Evolutionary conservation across 306 rosid species (phyloP), one percentile per base, ranked within the genome.

Genomic region (Chamaecrista fasciculata): DNA sequence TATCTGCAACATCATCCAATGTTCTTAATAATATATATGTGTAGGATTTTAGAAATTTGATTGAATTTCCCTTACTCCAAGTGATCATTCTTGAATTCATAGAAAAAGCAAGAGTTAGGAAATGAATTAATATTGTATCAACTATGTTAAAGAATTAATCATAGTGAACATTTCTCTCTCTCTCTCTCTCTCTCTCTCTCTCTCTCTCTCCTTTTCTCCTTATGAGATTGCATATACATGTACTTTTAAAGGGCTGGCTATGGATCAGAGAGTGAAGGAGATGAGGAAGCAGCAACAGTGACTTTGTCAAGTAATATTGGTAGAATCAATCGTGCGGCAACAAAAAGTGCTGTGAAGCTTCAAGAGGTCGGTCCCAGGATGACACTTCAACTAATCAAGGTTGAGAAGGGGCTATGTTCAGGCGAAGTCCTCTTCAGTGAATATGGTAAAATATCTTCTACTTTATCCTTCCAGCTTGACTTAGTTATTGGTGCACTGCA

Each of bases 231-330:
- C 50, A 39, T 68, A 77, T 48, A 61, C 57, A 66, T 74, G 70
- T 73, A 58, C 39, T 70, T 76, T 65, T 37, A 61, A 71, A 94
- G 99, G 86, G 97, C 86, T 70, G 97, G 97, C 11, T 94, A 91
- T 83, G 99, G 92, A 65, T 94, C 97, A 56, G 99, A 94, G 81
- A 94, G 97, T 77, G 99, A 94, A 83, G 95, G 80, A 39, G 99
- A 94, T 46, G 99, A 91, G 5, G 99, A 94, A 79, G 97, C 97
- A 61, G 97, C 96, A 19, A 86, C 88, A 3, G 92, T 94, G 40
- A 88, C 97, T 29, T 64, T 94, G 78, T 62, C 91, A 37, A 84
- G 81, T 75, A 82, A 91, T 78, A 81, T 94, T 18, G 91, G 97
- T 48, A 81, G 99, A 74, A 86, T 89, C 25, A 91, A 94, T 66